Conservation (phyloP, 129 eudicot species). For the Escallonia rubra region DNA sequence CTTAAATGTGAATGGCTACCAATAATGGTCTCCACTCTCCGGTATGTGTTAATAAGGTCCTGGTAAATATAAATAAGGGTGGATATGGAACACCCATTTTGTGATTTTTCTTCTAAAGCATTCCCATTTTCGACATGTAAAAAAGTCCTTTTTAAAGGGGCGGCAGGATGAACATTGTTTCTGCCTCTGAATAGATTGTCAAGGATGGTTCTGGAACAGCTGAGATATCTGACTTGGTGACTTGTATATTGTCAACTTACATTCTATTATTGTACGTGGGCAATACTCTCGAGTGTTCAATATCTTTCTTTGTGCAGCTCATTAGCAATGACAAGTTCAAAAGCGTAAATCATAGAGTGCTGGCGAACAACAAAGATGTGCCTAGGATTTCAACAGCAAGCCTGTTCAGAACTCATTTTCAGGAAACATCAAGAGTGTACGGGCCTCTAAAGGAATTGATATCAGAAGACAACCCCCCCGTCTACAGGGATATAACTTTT, state of each 20-base stretch:
- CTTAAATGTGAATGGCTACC: too few relatives aligned
- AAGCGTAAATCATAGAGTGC: constrained; percentile 41
- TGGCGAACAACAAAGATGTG: constrained; percentile 19
- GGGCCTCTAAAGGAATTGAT: constrained; percentile 55
- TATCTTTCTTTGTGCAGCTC: constrained; percentile 23
- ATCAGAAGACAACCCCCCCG: constrained; percentile 26
- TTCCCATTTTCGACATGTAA: too few relatives aligned
- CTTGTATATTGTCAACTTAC: not conserved
- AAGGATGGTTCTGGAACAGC: too few relatives aligned
- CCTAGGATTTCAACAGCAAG: constrained; percentile 49
- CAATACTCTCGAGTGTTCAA: not conserved
- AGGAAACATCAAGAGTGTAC: constrained; percentile 20
- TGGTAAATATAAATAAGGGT: too few relatives aligned
- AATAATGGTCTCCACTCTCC: too few relatives aligned
- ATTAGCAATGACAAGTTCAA: constrained; percentile 41
- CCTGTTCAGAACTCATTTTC: constrained; percentile 31
- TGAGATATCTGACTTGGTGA: not conserved
- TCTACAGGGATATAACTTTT: constrained; percentile 18
- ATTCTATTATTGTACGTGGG: not conserved
- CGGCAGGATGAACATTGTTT: too few relatives aligned
- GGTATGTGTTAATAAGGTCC: too few relatives aligned
- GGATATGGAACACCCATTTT: too few relatives aligned
- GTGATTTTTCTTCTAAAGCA: too few relatives aligned
- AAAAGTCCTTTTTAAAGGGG: too few relatives aligned
- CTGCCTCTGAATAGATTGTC: too few relatives aligned